phyloP scores from a whole-genome alignment of 2,329 filamentous ascomycete genomes.

The Cladosporium sp. region DNA sequence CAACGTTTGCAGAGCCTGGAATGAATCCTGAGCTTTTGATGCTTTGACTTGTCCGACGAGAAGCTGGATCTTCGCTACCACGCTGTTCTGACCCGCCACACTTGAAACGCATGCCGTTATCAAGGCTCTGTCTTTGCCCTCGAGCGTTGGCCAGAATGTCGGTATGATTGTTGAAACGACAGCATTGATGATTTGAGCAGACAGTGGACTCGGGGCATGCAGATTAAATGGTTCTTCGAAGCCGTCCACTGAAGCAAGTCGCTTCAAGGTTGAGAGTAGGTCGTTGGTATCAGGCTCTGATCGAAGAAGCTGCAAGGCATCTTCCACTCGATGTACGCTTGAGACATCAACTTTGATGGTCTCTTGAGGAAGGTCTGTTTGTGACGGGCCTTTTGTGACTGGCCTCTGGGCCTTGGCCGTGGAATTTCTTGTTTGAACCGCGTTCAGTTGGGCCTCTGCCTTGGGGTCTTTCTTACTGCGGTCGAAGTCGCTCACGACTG shows the following conservation, averaged over 20 bases:
- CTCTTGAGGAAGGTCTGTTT: neutral
- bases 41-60: neutral
- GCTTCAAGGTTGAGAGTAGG: conserved; percentile 24
- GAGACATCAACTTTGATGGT: neutral
- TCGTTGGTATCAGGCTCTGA: conserved; percentile 35
- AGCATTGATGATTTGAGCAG: conserved; percentile 69
- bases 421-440: conserved; percentile 1
- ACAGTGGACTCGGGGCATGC: conserved; percentile 58
- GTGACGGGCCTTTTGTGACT: neutral
- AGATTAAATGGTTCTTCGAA: conserved; percentile 49
- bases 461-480: neutral
- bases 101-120: conserved; percentile 65
- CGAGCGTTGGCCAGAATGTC: conserved; percentile 73
- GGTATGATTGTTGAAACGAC: conserved; percentile 71
- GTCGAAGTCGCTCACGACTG: conserved; percentile 5
- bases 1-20: conserved; percentile 30
- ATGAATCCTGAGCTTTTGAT: neutral
- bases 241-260: conserved; percentile 11
- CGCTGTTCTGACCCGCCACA: conserved; percentile 71
- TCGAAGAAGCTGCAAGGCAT: conserved; percentile 34
- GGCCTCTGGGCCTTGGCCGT: too few relatives aligned
- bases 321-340: conserved; percentile 20
- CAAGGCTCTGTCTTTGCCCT: conserved; percentile 38
- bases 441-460: neutral
- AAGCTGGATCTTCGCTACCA: conserved; percentile 40